Conservation (phyloP, 768 basidiomycete species). For the Leccinum sublutescens region DNA sequence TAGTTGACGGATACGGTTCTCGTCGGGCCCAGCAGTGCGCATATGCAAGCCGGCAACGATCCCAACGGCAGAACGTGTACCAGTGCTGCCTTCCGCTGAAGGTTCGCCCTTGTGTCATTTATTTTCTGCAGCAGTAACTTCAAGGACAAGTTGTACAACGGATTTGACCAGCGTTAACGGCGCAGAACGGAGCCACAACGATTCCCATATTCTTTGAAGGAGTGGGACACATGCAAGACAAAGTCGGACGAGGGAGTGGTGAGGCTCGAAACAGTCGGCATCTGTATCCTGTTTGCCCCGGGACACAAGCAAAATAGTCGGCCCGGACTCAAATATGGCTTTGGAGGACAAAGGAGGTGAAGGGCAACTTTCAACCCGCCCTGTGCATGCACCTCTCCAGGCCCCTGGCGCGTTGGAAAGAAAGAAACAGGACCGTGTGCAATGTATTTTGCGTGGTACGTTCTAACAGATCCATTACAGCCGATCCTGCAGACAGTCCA, state of each 20-base stretch:
- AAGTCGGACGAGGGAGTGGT: slow-evolving; percentile 82
- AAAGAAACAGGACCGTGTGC: slow-evolving; percentile 78
- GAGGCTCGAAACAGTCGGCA: slow-evolving; percentile 77
- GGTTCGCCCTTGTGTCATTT: slow-evolving; percentile 52
- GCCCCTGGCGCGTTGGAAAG: slow-evolving; percentile 72
- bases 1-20: slow-evolving; percentile 75
- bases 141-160: slow-evolving; percentile 74
- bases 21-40: slow-evolving; percentile 59
- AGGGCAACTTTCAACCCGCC: slow-evolving; percentile 80
- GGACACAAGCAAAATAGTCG: slow-evolving; percentile 68
- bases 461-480: slow-evolving; percentile 44
- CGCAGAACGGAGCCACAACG: slow-evolving; percentile 75
- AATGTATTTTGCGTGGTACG: slow-evolving; percentile 70
- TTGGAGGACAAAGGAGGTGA: slow-evolving; percentile 76
- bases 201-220: slow-evolving; percentile 71
- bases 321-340: slow-evolving; percentile 79
- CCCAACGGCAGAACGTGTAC: slow-evolving; percentile 31
- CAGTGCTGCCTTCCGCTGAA: slow-evolving; percentile 34
- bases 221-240: slow-evolving; percentile 70
- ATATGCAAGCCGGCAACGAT: slow-evolving; percentile 34
- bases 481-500: not conserved
- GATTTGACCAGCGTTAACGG: slow-evolving; percentile 74
- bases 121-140: slow-evolving; percentile 77
- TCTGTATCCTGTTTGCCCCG: slow-evolving; percentile 80
- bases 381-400: slow-evolving; percentile 70